Evolutionary conservation across 345 rosid genomes (phyloP).

Genomic region (Moricandia arvensis): DNA sequence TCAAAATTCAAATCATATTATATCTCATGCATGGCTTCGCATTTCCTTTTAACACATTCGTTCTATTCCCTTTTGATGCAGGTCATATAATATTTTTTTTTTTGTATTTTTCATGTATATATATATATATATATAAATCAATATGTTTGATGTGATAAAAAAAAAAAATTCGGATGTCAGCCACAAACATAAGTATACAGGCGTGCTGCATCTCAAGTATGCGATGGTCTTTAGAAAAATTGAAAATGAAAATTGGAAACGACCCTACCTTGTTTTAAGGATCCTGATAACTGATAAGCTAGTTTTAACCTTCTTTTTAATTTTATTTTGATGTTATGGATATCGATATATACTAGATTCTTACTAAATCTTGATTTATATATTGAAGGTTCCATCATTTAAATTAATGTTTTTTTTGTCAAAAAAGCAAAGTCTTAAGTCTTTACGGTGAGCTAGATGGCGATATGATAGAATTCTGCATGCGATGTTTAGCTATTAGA

Average conservation of each 20-base stretch:
- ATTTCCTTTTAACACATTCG: too few species aligned
- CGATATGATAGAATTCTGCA: conserved; percentile 20
- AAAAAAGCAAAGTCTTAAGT: neutral
- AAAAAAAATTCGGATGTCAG: neutral
- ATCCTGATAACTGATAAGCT: neutral
- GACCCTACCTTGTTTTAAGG: neutral
- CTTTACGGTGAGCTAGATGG: conserved; percentile 7
- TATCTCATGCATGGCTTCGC: too few species aligned
- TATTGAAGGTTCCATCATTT: neutral
- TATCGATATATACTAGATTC: neutral
- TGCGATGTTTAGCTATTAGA: neutral
- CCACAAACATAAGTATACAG: neutral
- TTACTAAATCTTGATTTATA: neutral
- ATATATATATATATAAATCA: too few species aligned
- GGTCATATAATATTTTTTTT: too few species aligned
- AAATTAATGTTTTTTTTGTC: conserved; percentile 17
- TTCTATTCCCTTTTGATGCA: too few species aligned
- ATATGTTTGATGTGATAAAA: neutral
- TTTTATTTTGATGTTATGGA: neutral
- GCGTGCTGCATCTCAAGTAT: neutral
- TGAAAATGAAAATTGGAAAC: neutral
- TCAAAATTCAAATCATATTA: neutral
- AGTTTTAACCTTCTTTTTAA: neutral
- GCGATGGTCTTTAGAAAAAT: neutral
- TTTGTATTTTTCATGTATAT: too few species aligned